Conservation (phyloP, 192 early-diverging fungal species). For the Coemansia umbellata region DNA sequence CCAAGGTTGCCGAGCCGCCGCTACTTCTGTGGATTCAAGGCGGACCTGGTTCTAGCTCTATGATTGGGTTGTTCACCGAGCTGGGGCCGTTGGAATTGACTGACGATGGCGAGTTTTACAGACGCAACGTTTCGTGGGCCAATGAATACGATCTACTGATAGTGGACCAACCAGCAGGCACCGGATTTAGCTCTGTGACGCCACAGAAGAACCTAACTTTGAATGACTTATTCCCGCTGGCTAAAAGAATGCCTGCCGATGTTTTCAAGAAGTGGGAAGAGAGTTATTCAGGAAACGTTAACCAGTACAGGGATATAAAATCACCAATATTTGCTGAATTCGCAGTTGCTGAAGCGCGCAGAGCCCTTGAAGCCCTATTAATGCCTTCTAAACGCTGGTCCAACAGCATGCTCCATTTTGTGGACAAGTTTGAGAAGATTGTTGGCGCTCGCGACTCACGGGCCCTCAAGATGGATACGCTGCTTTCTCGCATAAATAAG, state of each 20-base stretch:
- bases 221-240: slow-evolving; percentile 38
- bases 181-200: slow-evolving; percentile 55
- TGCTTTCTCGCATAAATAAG: background rate
- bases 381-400: slow-evolving; percentile 20
- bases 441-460: slow-evolving; percentile 14
- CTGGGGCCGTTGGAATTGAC: slow-evolving; percentile 69
- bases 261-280: slow-evolving; percentile 19
- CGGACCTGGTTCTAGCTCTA: slow-evolving; percentile 74
- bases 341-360: slow-evolving; percentile 19
- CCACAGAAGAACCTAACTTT: slow-evolving; percentile 34
- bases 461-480: background rate
- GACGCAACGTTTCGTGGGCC: slow-evolving; percentile 60
- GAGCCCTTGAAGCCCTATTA: slow-evolving; percentile 11
- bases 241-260: slow-evolving; percentile 18
- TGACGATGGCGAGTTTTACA: slow-evolving; percentile 52
- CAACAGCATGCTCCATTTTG: slow-evolving; percentile 17
- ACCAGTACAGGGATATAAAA: slow-evolving; percentile 24
- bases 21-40: slow-evolving; percentile 79
- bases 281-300: slow-evolving; percentile 22
- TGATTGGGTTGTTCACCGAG: slow-evolving; percentile 76
- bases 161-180: slow-evolving; percentile 82
- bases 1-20: slow-evolving; percentile 57
- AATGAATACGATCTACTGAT: slow-evolving; percentile 69
- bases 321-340: slow-evolving; percentile 31
- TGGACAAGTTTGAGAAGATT: slow-evolving; percentile 8